Conservation (phyloP, 83 land plant genomes). For the Thuja plicata region DNA sequence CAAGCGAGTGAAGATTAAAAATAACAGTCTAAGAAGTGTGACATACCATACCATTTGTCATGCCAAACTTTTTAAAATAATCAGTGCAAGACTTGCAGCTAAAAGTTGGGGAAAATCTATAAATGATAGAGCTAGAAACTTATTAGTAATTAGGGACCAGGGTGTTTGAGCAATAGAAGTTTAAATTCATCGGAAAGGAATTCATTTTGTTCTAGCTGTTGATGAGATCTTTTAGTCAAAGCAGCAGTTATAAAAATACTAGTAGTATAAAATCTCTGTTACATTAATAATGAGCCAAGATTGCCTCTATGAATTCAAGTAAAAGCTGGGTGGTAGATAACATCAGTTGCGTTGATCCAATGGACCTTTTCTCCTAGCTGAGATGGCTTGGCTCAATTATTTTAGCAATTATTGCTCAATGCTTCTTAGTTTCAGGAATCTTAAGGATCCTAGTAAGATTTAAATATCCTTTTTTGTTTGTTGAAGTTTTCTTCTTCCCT, state of each 20-base stretch:
- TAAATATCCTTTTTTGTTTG: not conserved
- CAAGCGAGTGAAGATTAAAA: not conserved
- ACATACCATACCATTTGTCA: not conserved
- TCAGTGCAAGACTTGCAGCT: not conserved
- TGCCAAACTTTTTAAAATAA: not conserved
- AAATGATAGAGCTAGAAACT: not conserved
- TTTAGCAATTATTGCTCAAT: not conserved
- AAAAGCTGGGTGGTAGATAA: not conserved
- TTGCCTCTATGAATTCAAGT: not conserved
- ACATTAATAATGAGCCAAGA: not conserved
- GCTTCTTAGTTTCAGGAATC: not conserved
- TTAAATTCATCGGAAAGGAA: not conserved
- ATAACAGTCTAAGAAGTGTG: not conserved
- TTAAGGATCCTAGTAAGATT: not conserved
- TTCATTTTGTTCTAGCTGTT: not conserved
- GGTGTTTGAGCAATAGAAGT: not conserved
- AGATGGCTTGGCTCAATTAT: not conserved
- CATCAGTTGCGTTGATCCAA: not conserved
- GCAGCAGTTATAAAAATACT: not conserved
- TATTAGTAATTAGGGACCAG: not conserved
- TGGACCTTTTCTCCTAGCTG: not conserved
- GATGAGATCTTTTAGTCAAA: not conserved
- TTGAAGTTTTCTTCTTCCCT: not conserved
- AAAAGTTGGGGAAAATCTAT: not conserved
- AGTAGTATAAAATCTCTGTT: not conserved